Evolutionary conservation across 345 rosid species (phyloP).

Genomic region (Noccaea bulbosa): DNA sequence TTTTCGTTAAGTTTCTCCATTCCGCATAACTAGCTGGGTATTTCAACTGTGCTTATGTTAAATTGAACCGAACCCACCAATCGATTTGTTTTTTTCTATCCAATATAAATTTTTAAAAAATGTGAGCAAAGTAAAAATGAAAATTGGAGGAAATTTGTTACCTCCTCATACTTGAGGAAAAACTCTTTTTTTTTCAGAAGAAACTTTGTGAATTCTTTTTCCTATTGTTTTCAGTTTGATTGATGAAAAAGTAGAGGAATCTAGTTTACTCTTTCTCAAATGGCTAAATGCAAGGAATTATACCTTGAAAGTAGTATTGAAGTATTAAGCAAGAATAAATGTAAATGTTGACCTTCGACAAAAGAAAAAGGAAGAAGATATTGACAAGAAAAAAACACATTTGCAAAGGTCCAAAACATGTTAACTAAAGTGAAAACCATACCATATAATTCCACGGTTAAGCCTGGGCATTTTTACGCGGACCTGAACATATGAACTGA

Average conservation of each 20-base stretch:
- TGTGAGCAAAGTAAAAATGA: not conserved
- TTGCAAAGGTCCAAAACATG: no score
- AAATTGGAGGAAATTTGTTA: no score
- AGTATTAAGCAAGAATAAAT: not conserved
- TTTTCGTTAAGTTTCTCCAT: not conserved
- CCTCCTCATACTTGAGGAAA: no score
- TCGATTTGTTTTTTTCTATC: not conserved
- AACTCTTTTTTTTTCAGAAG: no score
- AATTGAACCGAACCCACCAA: not conserved
- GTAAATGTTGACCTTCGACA: not conserved
- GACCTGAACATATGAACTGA: no score
- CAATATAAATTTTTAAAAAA: not conserved
- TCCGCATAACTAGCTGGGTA: not conserved
- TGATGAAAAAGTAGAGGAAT: no score
- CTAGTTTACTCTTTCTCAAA: not conserved
- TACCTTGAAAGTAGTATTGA: not conserved
- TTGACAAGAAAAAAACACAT: not conserved
- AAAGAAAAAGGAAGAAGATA: constrained; percentile 1
- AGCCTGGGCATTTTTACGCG: no score
- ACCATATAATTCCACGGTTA: no score
- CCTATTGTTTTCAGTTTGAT: no score
- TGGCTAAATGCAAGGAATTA: not conserved
- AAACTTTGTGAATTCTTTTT: no score
- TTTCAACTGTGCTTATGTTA: not conserved
- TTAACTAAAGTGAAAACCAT: no score